These are phyloP conservation scores for Sideroxylon spinosum DNA, from an alignment of 179 eudicot species.

Conservation along the genomic window DNA sequence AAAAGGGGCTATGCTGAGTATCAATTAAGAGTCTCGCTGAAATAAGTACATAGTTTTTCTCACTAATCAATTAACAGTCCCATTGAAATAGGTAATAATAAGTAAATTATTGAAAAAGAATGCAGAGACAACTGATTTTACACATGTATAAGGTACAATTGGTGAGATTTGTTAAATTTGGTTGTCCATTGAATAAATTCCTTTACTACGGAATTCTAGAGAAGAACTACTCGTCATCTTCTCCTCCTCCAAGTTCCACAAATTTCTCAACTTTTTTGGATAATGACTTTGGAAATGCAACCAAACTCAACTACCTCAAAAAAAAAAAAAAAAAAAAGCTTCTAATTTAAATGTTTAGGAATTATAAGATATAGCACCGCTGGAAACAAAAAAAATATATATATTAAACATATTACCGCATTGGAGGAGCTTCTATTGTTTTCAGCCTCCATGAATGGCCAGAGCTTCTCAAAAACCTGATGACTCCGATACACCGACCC, in stretches of 20 bases:
- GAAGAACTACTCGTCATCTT: neutral
- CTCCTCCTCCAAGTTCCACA: neutral
- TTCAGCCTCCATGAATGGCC: conserved; percentile 65
- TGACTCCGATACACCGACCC: conserved; percentile 89
- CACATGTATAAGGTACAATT: neutral
- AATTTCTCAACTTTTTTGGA: neutral
- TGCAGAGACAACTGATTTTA: neutral
- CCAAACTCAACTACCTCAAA: neutral
- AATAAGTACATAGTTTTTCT: neutral
- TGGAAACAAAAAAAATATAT: neutral
- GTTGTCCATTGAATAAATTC: neutral
- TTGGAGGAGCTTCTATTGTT: conserved; percentile 56
- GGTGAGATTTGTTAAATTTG: neutral
- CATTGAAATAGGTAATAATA: neutral
- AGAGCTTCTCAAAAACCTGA: conserved; percentile 71
- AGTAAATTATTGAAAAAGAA: neutral
- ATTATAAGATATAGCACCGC: neutral
- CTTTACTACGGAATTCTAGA: neutral
- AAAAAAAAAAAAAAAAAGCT: neutral
- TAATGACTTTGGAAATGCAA: neutral
- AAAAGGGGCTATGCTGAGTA: no score
- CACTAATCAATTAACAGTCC: neutral
- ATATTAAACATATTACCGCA: conserved; percentile 37
- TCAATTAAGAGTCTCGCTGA: no score
- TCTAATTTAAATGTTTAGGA: neutral